Base-by-base conservation (phyloP, 73 alveolate species). In the Paramecium sexaurelia region DNA sequence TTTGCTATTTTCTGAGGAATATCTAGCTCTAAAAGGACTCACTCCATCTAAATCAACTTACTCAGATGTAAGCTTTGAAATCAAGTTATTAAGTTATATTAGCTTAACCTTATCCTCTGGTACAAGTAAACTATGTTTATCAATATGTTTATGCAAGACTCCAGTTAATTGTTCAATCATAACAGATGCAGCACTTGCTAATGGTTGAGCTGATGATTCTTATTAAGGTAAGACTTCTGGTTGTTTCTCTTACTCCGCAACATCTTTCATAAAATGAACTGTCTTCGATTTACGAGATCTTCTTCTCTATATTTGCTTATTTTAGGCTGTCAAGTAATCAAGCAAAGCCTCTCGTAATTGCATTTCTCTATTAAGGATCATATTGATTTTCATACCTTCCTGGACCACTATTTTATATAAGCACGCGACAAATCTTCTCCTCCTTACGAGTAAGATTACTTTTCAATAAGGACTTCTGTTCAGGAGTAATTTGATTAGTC, bases 1-100 rank as follows among this genome's bases (percentile, higher is more conserved):
- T 43, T 78, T 78, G 66, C 90, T 78, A 43, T 78, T 78, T 24
- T 78, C 90, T 2, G 75, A 39, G 17, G 90, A 78, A 45, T 40
- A 78, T 43, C 73, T 78, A 10, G 68, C 71, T 24, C 90, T 78
- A 41, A 78, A 78, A 41, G 90, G 90, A 24, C 75, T 41, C 32
- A 78, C 24, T 41, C 55, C 73, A 39, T 78, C 90, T 19, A 73
- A 27, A 13, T 73, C 87, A 36, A 73, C 37, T 35, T 73, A 36
- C 87, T 73, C 87, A 73, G 55, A 33, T 13, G 55, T 73, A 24
- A 73, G 57, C 10, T 22, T 73, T 36, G 22, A 36, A 73, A 73
- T 36, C 17, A 73, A 36, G 36, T 2, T 73, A 11, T 66, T 26
- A 22, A 61, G 83, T 61, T 78, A 27, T 24, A 39, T 20, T 22